Conservation (phyloP, 345 rosid species). For the Brassica rapa region DNA sequence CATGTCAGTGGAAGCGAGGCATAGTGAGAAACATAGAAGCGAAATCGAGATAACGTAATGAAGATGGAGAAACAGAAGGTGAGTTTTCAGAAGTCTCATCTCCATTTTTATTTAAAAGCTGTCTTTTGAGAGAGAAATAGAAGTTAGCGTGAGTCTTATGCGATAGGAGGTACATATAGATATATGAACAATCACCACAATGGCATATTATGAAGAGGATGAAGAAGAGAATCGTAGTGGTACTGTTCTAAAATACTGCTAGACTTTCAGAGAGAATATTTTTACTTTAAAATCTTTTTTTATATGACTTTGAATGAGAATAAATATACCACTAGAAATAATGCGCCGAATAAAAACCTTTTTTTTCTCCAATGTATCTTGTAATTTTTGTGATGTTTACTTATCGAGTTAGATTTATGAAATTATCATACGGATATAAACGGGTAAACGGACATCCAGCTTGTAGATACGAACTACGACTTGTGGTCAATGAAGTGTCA, state of each 20-base stretch:
- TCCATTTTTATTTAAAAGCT: background rate
- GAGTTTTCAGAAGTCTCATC: slow-evolving; percentile 35
- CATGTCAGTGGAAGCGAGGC: slow-evolving; percentile 51
- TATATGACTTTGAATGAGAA: slow-evolving; percentile 15
- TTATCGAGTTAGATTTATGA: background rate
- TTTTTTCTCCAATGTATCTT: background rate
- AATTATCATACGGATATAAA: background rate
- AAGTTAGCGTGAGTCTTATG: slow-evolving; percentile 42
- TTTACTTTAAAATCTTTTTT: background rate
- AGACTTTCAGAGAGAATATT: slow-evolving; percentile 32
- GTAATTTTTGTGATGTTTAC: background rate
- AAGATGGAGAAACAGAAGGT: slow-evolving; percentile 27
- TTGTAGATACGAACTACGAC: background rate
- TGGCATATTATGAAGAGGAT: slow-evolving; percentile 29
- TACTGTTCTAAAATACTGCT: slow-evolving; percentile 30
- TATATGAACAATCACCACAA: slow-evolving; percentile 19
- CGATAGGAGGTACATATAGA: slow-evolving; percentile 22
- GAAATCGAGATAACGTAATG: slow-evolving; percentile 20
- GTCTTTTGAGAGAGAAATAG: slow-evolving; percentile 13
- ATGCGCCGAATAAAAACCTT: background rate
- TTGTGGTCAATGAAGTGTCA: slow-evolving; percentile 13
- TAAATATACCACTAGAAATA: slow-evolving; percentile 13
- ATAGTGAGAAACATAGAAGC: slow-evolving; percentile 31
- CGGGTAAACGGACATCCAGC: background rate
- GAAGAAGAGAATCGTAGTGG: slow-evolving; percentile 48